Percentiles rank a stretch among this genome's conserved stretches.
Evolutionary conservation across 169 alveolate species (phyloP).

Genomic region (Plasmodium malariae): DNA sequence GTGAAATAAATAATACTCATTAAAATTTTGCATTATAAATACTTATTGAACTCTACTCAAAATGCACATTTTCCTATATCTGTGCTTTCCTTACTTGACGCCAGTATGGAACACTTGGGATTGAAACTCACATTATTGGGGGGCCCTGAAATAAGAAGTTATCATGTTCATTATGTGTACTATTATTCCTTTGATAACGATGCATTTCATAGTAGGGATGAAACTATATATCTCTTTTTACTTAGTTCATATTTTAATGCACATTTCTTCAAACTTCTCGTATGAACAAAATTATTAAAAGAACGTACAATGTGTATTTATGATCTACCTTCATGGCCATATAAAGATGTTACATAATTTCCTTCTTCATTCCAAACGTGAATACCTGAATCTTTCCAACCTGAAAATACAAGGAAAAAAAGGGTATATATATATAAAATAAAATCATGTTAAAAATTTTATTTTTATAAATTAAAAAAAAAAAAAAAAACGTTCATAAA

Average conservation of each 20-base stretch:
- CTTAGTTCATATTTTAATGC: no score
- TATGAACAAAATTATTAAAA: no score
- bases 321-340: conserved; percentile 61
- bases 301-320: neutral
- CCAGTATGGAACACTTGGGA: conserved; percentile 57
- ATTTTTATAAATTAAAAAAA: neutral
- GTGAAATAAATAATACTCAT: no score
- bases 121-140: conserved; percentile 63
- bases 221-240: neutral
- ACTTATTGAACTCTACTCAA: no score
- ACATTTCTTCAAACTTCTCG: no score
- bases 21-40: no score
- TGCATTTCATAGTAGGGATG: no score
- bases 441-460: neutral
- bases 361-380: conserved; percentile 68
- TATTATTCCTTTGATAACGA: no score
- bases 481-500: neutral
- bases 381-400: conserved; percentile 59
- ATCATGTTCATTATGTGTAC: no score
- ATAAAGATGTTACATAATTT: conserved; percentile 36
- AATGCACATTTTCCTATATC: neutral
- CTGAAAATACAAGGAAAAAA: conserved; percentile 13
- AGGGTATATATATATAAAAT: neutral
- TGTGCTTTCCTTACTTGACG: conserved; percentile 35
- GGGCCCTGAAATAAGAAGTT: conserved; percentile 25